phyloP scores from a whole-genome alignment of 2,329 filamentous ascomycete species.

The Seiridium unicorne region DNA sequence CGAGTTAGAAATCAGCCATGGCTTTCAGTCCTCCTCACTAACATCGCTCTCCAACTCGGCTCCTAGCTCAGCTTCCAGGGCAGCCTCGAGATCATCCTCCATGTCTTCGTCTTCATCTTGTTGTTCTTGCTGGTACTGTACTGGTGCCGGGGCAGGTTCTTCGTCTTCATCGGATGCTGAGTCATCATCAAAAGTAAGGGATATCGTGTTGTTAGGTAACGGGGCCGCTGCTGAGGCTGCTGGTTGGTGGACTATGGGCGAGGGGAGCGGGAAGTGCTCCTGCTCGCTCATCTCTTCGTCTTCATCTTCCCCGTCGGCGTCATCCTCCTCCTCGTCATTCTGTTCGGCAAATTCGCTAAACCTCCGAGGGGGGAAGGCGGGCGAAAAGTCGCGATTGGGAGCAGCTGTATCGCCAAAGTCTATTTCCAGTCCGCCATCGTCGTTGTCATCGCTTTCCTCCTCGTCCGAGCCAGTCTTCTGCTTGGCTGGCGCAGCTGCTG shows the following conservation, averaged over 20 bases:
- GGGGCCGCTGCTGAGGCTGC: conserved; percentile 15
- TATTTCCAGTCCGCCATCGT: conserved; percentile 58
- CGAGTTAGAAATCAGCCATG: too few species aligned
- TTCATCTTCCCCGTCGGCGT: conserved; percentile 46
- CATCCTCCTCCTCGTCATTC: conserved; percentile 39
- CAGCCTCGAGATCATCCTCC: conserved; percentile 19
- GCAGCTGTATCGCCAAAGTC: conserved; percentile 44
- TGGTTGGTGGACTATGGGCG: conserved; percentile 44
- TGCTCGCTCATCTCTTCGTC: conserved; percentile 33
- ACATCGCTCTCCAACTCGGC: conserved; percentile 27
- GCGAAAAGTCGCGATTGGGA: conserved; percentile 42
- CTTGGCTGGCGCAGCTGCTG: conserved; percentile 26
- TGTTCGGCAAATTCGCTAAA: conserved; percentile 54
- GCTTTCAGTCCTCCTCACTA: conserved; percentile 27
- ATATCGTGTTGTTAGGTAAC: conserved; percentile 4
- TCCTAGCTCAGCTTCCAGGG: conserved; percentile 24
- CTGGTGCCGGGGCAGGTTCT: conserved; percentile 18
- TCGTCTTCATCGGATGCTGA: conserved; percentile 30
- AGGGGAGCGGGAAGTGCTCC: conserved; percentile 50
- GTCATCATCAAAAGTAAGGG: conserved; percentile 21
- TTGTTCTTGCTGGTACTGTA: background rate
- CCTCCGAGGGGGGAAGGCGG: conserved; percentile 44
- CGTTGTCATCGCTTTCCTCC: conserved; percentile 54
- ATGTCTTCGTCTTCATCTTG: conserved; percentile 25
- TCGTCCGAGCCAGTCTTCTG: conserved; percentile 31